Conservation (phyloP, 179 eudicot genomes). For the Monotropa hypopitys region DNA sequence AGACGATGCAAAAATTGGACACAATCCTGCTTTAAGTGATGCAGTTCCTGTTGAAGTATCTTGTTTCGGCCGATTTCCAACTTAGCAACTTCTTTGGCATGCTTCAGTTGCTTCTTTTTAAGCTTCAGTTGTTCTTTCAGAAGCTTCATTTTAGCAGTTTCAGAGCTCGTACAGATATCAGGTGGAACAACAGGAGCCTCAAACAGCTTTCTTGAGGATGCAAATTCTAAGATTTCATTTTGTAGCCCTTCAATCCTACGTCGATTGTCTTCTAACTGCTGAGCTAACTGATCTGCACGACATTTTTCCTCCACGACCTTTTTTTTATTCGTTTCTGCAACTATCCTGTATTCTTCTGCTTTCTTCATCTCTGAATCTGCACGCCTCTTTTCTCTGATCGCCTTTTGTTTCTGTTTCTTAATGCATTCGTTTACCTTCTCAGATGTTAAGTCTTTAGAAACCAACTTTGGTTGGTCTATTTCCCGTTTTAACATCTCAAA, state of each 20-base stretch:
- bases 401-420: conserved; percentile 30
- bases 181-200: conserved; percentile 12
- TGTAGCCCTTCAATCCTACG: conserved; percentile 23
- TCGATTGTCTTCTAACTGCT: conserved; percentile 20
- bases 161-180: conserved; percentile 13
- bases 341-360: conserved; percentile 25
- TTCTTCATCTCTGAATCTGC: conserved; percentile 27
- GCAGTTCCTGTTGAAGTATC: conserved; percentile 39
- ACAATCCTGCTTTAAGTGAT: conserved; percentile 36
- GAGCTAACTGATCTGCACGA: conserved; percentile 28
- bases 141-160: conserved; percentile 30
- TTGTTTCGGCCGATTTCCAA: conserved; percentile 41
- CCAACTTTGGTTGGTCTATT: conserved; percentile 7
- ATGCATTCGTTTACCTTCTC: conserved; percentile 23
- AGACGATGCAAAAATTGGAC: conserved; percentile 31
- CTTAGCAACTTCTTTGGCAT: conserved; percentile 58
- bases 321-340: conserved; percentile 22
- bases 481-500: conserved; percentile 18
- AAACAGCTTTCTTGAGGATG: conserved; percentile 14
- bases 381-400: conserved; percentile 22
- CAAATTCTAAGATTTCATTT: conserved; percentile 23
- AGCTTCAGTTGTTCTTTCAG: conserved; percentile 57
- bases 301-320: conserved; percentile 21
- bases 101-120: conserved; percentile 59
- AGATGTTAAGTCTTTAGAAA: conserved; percentile 12